A percentile compares a stretch with the other conserved stretches of the same genome.
These are phyloP conservation scores for Peterozyma xylosa DNA, from an alignment of 805 yeast genomes.

Conservation along the genomic window DNA sequence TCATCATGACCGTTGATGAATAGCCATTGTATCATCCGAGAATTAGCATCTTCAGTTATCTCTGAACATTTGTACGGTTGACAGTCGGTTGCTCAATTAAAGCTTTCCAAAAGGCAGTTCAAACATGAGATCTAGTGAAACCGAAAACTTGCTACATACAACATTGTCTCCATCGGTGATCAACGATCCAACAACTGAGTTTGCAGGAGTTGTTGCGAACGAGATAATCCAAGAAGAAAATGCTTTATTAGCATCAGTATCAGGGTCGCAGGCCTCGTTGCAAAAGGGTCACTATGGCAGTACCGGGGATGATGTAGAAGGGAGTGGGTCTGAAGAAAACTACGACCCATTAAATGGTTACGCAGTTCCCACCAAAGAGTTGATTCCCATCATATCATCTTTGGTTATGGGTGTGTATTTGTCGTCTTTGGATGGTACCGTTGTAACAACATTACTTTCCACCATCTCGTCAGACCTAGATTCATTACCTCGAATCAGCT, in stretches of 20 bases:
- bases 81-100: too few species aligned
- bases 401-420: slow-evolving; percentile 30
- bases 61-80: too few species aligned
- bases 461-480: slow-evolving; percentile 64
- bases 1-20: too few species aligned
- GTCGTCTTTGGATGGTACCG: slow-evolving; percentile 62
- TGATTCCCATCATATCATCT: slow-evolving; percentile 4
- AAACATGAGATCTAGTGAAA: too few species aligned
- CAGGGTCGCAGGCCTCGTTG: background rate
- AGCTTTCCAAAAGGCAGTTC: too few species aligned
- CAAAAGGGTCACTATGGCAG: slow-evolving; percentile 1
- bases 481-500: slow-evolving; percentile 54
- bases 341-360: slow-evolving; percentile 4
- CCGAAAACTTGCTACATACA: background rate
- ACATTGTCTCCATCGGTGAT: slow-evolving; percentile 5
- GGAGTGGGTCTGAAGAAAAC: background rate
- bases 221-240: slow-evolving; percentile 9
- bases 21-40: too few species aligned
- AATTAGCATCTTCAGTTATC: too few species aligned
- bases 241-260: background rate
- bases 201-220: slow-evolving; percentile 13
- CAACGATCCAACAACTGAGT: slow-evolving; percentile 10
- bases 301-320: background rate
- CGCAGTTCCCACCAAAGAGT: slow-evolving; percentile 4
- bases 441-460: slow-evolving; percentile 58